These are phyloP conservation scores for Ceratonia siliqua DNA, from an alignment of 306 rosid species.

Conservation along the genomic window DNA sequence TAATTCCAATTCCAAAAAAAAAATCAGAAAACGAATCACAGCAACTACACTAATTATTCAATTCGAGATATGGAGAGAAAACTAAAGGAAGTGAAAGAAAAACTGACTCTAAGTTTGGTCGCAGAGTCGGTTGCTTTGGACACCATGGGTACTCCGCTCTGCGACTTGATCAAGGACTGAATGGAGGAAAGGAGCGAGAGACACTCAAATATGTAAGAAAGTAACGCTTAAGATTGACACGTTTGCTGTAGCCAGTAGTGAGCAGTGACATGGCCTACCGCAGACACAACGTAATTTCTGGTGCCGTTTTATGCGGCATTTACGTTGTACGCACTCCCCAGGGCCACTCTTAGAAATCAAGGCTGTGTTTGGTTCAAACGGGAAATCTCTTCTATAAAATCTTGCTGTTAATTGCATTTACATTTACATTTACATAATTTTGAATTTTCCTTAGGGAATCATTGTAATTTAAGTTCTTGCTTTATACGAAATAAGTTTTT, in stretches of 20 bases:
- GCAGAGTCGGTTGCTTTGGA: constrained; percentile 66
- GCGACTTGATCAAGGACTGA: constrained; percentile 24
- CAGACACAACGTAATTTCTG: constrained; percentile 6
- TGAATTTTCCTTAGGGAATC: too few relatives aligned
- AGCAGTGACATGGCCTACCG: neutral
- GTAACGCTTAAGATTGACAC: constrained; percentile 15
- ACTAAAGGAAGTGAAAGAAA: constrained; percentile 24
- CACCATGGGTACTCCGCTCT: constrained; percentile 47
- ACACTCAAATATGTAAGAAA: constrained; percentile 10
- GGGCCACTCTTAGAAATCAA: neutral
- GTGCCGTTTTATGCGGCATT: neutral
- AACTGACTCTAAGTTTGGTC: constrained; percentile 53
- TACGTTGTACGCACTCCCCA: neutral
- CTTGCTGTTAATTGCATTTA: neutral
- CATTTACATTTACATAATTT: too few relatives aligned
- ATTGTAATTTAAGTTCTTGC: too few relatives aligned
- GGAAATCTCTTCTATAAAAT: neutral
- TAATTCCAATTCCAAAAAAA: constrained; percentile 20
- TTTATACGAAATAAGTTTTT: too few relatives aligned
- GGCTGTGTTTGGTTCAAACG: neutral
- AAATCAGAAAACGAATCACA: constrained; percentile 29
- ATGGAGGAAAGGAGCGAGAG: neutral
- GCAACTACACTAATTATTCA: neutral
- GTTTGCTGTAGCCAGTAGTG: neutral
- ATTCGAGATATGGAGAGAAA: neutral